Base-by-base conservation (phyloP, 2,329 filamentous ascomycete genomes). In the Hymenotorrendiella dingleyae region DNA sequence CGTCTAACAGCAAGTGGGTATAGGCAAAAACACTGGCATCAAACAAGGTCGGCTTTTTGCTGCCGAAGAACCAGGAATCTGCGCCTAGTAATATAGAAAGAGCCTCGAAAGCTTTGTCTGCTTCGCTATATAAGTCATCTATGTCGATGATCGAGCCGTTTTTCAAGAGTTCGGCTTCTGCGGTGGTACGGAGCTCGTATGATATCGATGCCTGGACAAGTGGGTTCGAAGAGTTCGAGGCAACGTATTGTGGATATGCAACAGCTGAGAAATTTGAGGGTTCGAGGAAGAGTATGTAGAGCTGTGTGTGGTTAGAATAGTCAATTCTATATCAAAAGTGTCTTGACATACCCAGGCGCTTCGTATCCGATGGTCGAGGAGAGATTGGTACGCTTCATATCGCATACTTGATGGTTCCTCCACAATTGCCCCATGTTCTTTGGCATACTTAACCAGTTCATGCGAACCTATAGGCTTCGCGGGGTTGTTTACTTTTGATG, bases 11-110 rank as follows among this genome's bases (percentile, higher is more conserved):
- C 38, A 94, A 68, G 62, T 94, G 80, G 0, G 86, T 90, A 64
- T 96, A 98, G 3, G 88, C 82, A 66, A 96, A 97, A 2, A 97
- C 78, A 41, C 79, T 80, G 6, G 91, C 90, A 65, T 98, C 93
- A 54, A 97, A 91, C 19, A 91, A 59, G 0, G 81, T 79, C 0
- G 91, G 87, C 6, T 47, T 50, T 3, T 54, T 47, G 20, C 45
- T 52, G 2, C 53, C 72, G 56, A 82, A 84, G 61, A 84, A 86
- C 70, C 79, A 83, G 14, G 66, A 56, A 27, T 78, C 63, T 1
- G 73, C 63, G 1, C 72, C 78, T 8, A 87, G 66, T 7, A 84
- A 56, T 16, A 64, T 68, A 2, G 78, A 76, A 7, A 87, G 64
- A 2, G 82, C 78, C 28, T 70, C 67, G 46, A 85, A 78, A 1